phyloP scores from a whole-genome alignment of 164 flowering plant genomes.

The Nymphaea colorata region DNA sequence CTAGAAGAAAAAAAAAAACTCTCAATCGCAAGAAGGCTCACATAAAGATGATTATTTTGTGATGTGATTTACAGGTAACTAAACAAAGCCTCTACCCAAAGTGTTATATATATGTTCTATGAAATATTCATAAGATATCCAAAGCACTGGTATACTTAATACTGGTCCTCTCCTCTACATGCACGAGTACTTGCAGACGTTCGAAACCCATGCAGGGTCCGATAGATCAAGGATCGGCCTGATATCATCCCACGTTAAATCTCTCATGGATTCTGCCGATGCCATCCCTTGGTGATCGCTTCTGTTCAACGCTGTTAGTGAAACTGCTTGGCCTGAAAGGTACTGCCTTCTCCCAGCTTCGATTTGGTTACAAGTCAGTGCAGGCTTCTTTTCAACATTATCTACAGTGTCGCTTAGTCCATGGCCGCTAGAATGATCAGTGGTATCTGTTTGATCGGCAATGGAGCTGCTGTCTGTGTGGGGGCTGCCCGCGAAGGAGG shows the following conservation, averaged over 20 bases:
- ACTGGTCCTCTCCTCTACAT: not conserved
- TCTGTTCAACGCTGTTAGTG: slow-evolving; percentile 9
- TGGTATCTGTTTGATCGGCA: not conserved
- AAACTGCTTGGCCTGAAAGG: slow-evolving; percentile 6
- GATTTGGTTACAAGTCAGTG: not conserved
- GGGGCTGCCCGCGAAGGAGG: slow-evolving; percentile 8
- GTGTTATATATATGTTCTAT: too few relatives aligned
- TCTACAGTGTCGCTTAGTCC: not conserved
- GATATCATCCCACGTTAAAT: slow-evolving; percentile 47
- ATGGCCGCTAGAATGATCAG: not conserved
- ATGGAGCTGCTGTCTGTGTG: not conserved
- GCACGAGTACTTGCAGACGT: not conserved
- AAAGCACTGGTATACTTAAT: too few relatives aligned
- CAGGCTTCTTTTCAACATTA: slow-evolving; percentile 13
- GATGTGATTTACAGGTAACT: too few relatives aligned
- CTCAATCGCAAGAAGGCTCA: too few relatives aligned
- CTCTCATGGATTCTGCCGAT: slow-evolving; percentile 6
- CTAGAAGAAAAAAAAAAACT: too few relatives aligned
- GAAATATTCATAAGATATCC: too few relatives aligned
- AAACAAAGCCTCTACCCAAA: too few relatives aligned
- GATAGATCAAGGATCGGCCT: slow-evolving; percentile 25
- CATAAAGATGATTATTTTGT: too few relatives aligned
- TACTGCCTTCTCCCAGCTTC: slow-evolving; percentile 8
- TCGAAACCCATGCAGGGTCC: not conserved
- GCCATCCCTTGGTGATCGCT: slow-evolving; percentile 3